Evolutionary conservation across 805 yeast genomes (phyloP), one percentile per base, ranked within the genome.

Genomic region (Metschnikowia baotianmanensis): DNA sequence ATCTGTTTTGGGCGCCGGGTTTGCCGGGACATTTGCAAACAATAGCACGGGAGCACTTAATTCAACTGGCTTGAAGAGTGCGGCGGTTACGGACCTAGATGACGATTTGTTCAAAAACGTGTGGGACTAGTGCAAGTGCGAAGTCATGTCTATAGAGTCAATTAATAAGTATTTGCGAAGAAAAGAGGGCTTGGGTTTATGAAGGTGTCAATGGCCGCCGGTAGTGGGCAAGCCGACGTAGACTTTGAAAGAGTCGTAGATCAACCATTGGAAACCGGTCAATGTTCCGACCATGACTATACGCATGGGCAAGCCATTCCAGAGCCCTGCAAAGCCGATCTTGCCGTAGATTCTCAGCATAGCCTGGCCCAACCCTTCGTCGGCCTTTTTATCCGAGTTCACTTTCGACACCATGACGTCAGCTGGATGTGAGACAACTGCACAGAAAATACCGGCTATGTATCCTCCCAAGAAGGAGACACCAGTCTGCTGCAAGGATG

Each of bases 371-470:
- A 77, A 73, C 5, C 83, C 58, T 68, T 89, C 96, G 36, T 72
- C 73, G 24, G 82, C 74, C 59, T 64, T 66, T 56, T 77, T 80
- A 55, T 80, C 89, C 45, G 83, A 75, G 62, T 87, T 90, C 57
- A 93, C 80, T 75, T 89, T 86, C 35, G 96, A 86, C 19, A 91
- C 98, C 96, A 93, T 83, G 24, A 91, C 97, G 65, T 91, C 99
- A n/a, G 98, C 98, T 16, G 99, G 99, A 64, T 93, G 97, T 20
- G 97, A 90, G 13, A 90, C 93, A 38, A 85, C 70, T 6, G 99
- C 98, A 73, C 97, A 91, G 71, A 90, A 79, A 41, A 93, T 82
- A 82, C 98, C 99, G 9, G 98, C 99, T 59, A 91, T 78, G 70
- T 91, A 91, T 62, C 99, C 98, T 64, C 96, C 96, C 34, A 82